A percentile compares a stretch with the other conserved stretches of the same genome.
Evolutionary conservation across 202 grass and related monocot genomes (phyloP).

Genomic region (Panicum hallii): DNA sequence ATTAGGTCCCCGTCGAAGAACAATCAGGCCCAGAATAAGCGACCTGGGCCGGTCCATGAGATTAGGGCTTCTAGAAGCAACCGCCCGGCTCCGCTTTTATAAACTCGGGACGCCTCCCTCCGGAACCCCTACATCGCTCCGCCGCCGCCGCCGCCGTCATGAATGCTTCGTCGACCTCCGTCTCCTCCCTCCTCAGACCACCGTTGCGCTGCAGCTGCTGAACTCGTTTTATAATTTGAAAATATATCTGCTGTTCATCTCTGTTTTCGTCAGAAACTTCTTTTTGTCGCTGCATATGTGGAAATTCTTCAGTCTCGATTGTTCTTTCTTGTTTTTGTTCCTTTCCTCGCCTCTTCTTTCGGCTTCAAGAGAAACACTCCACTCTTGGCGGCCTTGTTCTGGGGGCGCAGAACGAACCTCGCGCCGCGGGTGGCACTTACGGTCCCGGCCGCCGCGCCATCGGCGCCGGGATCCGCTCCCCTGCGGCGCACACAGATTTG

Average conservation of each 20-base stretch:
- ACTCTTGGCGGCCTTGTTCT: constrained; percentile 68
- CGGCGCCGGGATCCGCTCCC: neutral
- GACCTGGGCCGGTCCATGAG: neutral
- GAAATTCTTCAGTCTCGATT: neutral
- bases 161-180: neutral
- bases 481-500: constrained; percentile 16
- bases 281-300: neutral
- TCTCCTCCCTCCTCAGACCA: neutral
- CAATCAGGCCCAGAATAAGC: neutral
- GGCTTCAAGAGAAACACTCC: constrained; percentile 52
- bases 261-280: neutral
- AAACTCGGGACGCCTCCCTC: neutral
- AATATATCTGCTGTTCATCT: neutral
- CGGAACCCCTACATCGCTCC: neutral
- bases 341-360: constrained; percentile 57
- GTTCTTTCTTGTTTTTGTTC: neutral
- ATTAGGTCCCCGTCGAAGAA: no score
- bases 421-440: neutral
- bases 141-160: neutral
- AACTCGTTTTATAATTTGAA: neutral
- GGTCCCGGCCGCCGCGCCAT: neutral
- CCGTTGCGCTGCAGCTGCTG: neutral
- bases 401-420: constrained; percentile 44
- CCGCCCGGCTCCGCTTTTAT: constrained; percentile 25
- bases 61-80: neutral